Base-by-base conservation (phyloP, 225 moss, liverwort and hornwort species). In the Marchantia paleacea region DNA sequence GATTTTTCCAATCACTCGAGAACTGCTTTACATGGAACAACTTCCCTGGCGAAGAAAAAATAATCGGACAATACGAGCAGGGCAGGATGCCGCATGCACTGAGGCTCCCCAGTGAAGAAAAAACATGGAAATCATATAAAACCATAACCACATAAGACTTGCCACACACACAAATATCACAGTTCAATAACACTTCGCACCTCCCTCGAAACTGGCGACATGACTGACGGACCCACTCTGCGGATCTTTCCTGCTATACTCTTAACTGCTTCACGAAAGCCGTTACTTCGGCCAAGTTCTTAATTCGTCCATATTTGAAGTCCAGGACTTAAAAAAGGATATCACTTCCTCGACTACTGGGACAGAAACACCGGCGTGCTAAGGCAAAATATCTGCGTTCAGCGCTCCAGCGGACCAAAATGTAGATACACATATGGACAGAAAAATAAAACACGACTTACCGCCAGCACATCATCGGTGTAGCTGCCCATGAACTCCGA, bases 381-480 rank as follows among this genome's bases (percentile, higher is more conserved):
- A 16, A 8, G 62, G 62, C 62, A 6, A 62, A 24, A 24, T 24
- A 62, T 62, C n/a, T n/a, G 24, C 22, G 7, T 22, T 10, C 15
- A 62, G 24, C 4, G 24, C 24, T 24, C 62, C 24, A 39, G 39
- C 39, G 39, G 39, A 8, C 22, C n/a, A 62, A 0, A 62, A 8
- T 5, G 8, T 62, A 62, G n/a, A 62, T 24, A 12, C 28, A 29
- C 25, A 28, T 39, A 57, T 5, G 19, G 57, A 19, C 13, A 57
- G 19, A 3, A 57, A 9, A 57, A 12, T 57, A 12, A 9, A 24
- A 6, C 51, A 55, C 30, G 4, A 79, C 83, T 48, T 79, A 94
- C 94, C 92, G 91, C 94, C 67, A 94, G 92, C 78, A 94, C 94
- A 85, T 94, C 94, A 80, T 94, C 92, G 20, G 92, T 91, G 82